Evolutionary conservation across 352 stramenopile species (phyloP).

Genomic region (Saprolegnia parasitica): DNA sequence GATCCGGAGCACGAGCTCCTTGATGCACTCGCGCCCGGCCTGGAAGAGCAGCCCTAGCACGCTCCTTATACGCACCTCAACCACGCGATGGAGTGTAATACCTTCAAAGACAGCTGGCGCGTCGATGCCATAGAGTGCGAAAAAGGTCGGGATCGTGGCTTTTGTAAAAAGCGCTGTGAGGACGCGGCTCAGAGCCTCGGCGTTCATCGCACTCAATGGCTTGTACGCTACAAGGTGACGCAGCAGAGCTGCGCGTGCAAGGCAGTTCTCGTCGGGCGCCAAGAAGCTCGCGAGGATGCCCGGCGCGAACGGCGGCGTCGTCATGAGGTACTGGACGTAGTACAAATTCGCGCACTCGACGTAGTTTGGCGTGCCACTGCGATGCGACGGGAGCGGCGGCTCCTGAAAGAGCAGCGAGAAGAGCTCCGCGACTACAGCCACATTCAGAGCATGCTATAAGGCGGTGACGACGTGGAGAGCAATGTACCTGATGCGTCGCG

Average conservation of each 20-base stretch:
- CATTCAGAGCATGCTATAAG: neutral
- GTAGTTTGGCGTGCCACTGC: constrained; percentile 39
- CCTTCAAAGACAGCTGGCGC: constrained; percentile 45
- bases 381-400: neutral
- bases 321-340: constrained; percentile 60
- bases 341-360: constrained; percentile 57
- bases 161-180: constrained; percentile 65
- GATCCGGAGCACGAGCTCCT: constrained; percentile 52
- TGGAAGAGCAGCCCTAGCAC: constrained; percentile 22
- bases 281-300: constrained; percentile 61
- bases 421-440: constrained; percentile 16
- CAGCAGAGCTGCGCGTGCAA: constrained; percentile 34
- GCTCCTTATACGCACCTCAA: too few species aligned
- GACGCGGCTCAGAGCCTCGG: constrained; percentile 56
- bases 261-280: constrained; percentile 34
- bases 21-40: constrained; percentile 36
- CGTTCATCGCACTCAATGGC: constrained; percentile 55
- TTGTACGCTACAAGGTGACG: constrained; percentile 41
- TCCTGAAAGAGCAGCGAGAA: constrained; percentile 18
- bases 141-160: constrained; percentile 23
- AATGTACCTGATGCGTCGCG: constrained; percentile 7
- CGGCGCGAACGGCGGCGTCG: constrained; percentile 48
- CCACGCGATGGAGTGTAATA: too few species aligned
- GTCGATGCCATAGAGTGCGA: constrained; percentile 47
- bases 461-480: too few species aligned